Conservation (phyloP, 106 monocot species). For the Hemerocallis citrina region DNA sequence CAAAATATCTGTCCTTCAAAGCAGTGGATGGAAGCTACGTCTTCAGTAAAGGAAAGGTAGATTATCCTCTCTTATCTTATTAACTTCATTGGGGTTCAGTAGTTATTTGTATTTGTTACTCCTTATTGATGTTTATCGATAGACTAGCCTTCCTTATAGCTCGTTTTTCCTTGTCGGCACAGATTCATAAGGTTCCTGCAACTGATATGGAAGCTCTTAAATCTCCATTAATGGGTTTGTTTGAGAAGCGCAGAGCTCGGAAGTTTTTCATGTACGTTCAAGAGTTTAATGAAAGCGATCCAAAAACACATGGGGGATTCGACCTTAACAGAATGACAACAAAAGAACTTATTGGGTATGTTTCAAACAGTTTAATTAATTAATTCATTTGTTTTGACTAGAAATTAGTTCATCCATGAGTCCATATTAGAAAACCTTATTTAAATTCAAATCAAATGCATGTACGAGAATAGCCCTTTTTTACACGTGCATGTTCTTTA, state of each 20-base stretch:
- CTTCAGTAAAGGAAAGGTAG: conserved; percentile 87
- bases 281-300: conserved; percentile 72
- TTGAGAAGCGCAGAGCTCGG: conserved; percentile 83
- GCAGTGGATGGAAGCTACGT: conserved; percentile 90
- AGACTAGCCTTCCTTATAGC: neutral
- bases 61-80: neutral
- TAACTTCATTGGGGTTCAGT: neutral
- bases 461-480: neutral
- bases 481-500: conserved; percentile 1
- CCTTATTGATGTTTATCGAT: neutral
- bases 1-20: conserved; percentile 77
- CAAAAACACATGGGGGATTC: conserved; percentile 75
- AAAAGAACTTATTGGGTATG: conserved; percentile 69
- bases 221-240: conserved; percentile 89
- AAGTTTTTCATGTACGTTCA: conserved; percentile 92
- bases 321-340: conserved; percentile 75
- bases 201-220: conserved; percentile 90
- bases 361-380: neutral
- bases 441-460: too few relatives aligned
- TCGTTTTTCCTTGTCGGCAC: neutral
- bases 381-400: too few relatives aligned
- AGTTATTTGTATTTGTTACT: neutral
- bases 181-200: conserved; percentile 91
- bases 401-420: neutral
- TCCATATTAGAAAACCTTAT: neutral